Conservation (phyloP, 2,329 filamentous ascomycete genomes). For the Hypoxylon sp. region DNA sequence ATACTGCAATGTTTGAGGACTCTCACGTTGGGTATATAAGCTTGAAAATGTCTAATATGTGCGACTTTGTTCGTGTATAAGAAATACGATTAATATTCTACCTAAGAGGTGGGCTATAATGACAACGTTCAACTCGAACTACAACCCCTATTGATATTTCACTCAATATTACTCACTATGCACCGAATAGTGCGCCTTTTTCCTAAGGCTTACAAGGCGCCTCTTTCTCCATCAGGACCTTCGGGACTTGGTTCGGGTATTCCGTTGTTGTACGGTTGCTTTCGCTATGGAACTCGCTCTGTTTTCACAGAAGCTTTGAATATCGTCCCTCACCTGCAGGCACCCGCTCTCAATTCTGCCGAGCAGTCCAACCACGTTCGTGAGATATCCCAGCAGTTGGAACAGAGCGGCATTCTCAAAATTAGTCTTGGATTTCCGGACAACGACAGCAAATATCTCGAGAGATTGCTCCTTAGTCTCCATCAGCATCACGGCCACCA, state of each 20-base stretch:
- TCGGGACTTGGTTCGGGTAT: background rate
- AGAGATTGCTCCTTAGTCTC: background rate
- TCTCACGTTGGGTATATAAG: background rate
- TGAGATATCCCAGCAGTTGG: background rate
- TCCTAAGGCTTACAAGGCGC: background rate
- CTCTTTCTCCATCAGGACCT: background rate
- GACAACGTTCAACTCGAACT: background rate
- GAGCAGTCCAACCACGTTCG: background rate
- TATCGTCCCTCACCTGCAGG: background rate
- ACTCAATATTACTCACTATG: background rate
- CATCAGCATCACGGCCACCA: constrained; percentile 2
- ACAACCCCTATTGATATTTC: background rate
- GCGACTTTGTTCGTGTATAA: background rate
- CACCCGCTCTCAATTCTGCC: background rate
- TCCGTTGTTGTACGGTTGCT: too few species aligned
- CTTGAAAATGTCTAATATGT: background rate
- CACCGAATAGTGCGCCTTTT: background rate
- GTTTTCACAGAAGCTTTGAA: background rate
- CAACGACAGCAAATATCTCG: background rate
- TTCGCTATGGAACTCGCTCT: background rate
- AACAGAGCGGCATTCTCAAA: constrained; percentile 4
- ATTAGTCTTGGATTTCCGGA: background rate
- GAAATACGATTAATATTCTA: background rate
- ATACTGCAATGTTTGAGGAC: background rate
- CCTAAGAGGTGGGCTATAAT: too few species aligned